Evolutionary conservation across 2,329 filamentous ascomycete genomes (phyloP).

Genomic region (Fonsecaea erecta): DNA sequence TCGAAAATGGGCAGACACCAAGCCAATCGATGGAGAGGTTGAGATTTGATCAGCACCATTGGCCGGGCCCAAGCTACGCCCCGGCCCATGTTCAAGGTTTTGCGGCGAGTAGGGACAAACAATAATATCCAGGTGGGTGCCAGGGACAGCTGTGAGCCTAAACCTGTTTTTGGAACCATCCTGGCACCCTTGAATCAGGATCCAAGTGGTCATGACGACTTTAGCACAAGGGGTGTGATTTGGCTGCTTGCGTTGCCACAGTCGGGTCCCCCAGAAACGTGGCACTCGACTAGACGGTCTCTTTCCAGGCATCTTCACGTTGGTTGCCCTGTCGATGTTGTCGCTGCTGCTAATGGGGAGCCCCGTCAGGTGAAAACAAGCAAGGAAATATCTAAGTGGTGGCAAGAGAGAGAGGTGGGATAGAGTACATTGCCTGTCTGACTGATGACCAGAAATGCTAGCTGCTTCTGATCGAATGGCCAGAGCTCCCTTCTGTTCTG

Average conservation of each 20-base stretch:
- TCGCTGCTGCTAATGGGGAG: neutral
- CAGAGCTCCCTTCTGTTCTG: neutral
- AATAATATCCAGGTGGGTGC: neutral
- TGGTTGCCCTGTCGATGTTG: slow-evolving; percentile 6
- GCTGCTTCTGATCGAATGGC: neutral
- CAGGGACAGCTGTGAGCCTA: slow-evolving; percentile 22
- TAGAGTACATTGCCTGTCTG: neutral
- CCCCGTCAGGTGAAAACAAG: neutral
- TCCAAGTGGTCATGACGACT: slow-evolving; percentile 14
- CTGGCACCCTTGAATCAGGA: slow-evolving; percentile 14
- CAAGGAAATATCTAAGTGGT: neutral
- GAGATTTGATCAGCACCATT: slow-evolving; percentile 32
- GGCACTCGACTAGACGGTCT: slow-evolving; percentile 14
- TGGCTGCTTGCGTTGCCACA: neutral
- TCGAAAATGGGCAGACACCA: slow-evolving; percentile 5
- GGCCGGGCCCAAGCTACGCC: slow-evolving; percentile 25
- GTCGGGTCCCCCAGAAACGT: slow-evolving; percentile 9
- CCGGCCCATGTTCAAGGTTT: slow-evolving; percentile 25
- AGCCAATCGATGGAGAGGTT: slow-evolving; percentile 23
- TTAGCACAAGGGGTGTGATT: slow-evolving; percentile 18
- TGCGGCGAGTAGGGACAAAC: slow-evolving; percentile 12
- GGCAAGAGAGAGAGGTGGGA: neutral
- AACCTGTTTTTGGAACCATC: slow-evolving; percentile 28
- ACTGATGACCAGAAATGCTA: too few relatives aligned
- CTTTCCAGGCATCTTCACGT: neutral